Percentiles rank a stretch among this genome's conserved stretches.
Evolutionary conservation across 2,329 filamentous ascomycete species (phyloP).

Genomic region (Chrysoporthe deuterocubensis): DNA sequence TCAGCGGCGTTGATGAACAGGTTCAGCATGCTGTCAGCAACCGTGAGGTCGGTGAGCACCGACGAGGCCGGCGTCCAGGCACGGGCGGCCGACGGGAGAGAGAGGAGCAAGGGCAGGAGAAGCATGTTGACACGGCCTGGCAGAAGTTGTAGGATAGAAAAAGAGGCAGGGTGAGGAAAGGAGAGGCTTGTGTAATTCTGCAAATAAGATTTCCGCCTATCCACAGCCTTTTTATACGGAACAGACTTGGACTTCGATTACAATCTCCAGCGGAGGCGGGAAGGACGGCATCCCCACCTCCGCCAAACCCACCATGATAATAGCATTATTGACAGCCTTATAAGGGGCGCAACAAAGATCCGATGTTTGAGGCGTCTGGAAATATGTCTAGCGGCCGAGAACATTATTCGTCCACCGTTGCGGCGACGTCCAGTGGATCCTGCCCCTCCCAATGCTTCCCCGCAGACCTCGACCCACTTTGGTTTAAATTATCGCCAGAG

Average conservation of each 20-base stretch:
- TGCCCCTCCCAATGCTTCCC: neutral
- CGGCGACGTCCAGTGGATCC: neutral
- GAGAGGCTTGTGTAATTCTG: neutral
- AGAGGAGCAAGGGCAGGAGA: neutral
- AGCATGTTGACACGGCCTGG: neutral
- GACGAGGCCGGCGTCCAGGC: slow-evolving; percentile 15
- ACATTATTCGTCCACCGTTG: neutral
- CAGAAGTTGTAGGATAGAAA: neutral
- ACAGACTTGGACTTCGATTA: neutral
- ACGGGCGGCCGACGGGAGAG: slow-evolving; percentile 10
- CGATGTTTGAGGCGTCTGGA: neutral
- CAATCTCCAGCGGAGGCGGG: neutral
- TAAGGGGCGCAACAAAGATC: neutral
- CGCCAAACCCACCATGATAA: neutral
- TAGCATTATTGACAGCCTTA: slow-evolving; percentile 4
- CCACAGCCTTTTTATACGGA: neutral
- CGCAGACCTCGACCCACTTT: slow-evolving; percentile 4
- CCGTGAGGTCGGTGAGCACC: slow-evolving; percentile 13
- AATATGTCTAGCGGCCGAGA: neutral
- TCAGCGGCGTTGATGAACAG: slow-evolving; percentile 5
- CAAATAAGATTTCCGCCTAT: neutral
- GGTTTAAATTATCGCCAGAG: neutral
- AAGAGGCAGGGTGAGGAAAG: neutral
- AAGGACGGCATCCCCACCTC: neutral
- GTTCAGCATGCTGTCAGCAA: slow-evolving; percentile 9